Conservation (phyloP, 139 green algal species). For the Mesotaenium endlicherianum region DNA sequence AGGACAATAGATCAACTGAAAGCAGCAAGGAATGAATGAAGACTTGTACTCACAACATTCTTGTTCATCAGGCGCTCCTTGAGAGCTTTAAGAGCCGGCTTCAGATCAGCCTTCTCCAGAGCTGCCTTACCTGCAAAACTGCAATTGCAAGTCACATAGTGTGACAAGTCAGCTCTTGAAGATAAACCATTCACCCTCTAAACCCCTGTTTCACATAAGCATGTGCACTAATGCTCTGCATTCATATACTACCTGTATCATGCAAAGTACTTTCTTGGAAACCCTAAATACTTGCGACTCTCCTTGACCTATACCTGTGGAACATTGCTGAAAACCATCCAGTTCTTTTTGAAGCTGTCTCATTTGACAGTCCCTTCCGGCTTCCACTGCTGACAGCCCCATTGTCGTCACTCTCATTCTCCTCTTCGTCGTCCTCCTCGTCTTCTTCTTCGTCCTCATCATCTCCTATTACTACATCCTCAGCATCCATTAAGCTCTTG, state of each 20-base stretch:
- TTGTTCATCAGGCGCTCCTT: constrained; percentile 93
- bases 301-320: constrained; percentile 17
- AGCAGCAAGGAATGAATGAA: no score
- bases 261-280: no score
- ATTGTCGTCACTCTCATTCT: constrained; percentile 8
- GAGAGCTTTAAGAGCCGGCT: constrained; percentile 78
- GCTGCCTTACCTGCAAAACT: constrained; percentile 67
- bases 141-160: no score
- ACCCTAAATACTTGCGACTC: no score
- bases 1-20: no score
- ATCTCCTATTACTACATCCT: constrained; percentile 39
- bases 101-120: constrained; percentile 79
- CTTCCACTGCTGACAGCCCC: neutral
- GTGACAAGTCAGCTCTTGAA: no score
- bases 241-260: no score
- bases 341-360: neutral
- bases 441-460: constrained; percentile 33
- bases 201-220: no score
- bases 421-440: constrained; percentile 34
- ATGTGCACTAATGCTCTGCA: no score
- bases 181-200: no score
- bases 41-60: constrained; percentile 87
- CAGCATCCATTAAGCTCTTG: constrained; percentile 54
- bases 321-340: constrained; percentile 50
- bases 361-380: neutral